Evolutionary conservation across 169 alveolate species (phyloP), one percentile per base, ranked within the genome.

Genomic region (Eimeria tenella): DNA sequence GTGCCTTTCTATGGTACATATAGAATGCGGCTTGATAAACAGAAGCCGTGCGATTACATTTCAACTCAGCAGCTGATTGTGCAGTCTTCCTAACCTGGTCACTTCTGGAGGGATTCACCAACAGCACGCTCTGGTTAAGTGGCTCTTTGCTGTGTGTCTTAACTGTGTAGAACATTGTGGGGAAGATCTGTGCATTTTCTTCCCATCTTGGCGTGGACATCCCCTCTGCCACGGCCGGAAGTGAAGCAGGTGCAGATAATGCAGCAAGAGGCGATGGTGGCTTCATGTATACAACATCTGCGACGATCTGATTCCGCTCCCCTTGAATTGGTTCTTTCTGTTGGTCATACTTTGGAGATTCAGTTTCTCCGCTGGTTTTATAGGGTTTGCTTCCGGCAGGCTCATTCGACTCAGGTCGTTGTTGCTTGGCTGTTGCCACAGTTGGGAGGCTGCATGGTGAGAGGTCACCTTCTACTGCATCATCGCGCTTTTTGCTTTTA

Each of bases 371-470:
- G 19, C 7, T 4, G 42, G 42, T 31, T 31, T 31, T 31, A 1
- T 60, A 10, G 63, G 84, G 84, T 49, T 74, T 42, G 49, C 50
- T 55, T 23, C 42, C 84, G 0, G 84, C 31, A 11, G n/a, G 19
- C 42, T 74, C 50, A 19, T 74, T 49, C 5, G 62, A 49, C 50
- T 4, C 84, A 49, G 84, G 84, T 13, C 19, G 87, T 15, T 83
- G 91, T 42, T 83, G 91, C 91, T 83, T 74, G 63, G 91, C 42
- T 42, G 91, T 83, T 83, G 74, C 75, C 4, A 62, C 79, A 9
- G 74, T 42, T 53, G 91, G 91, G 56, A 83, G 79, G 77, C 79
- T 62, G 79, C 79, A 83, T 19, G 91, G 91, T 21, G 91, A 83
- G 79, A 83, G 91, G 91, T 83, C 91, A 83, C 91, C 91, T 15